Percentiles rank a stretch among this genome's conserved stretches.
Evolutionary conservation across 78 protist genomes (phyloP).

Genomic region (Neovahlkampfia damariscottae): DNA sequence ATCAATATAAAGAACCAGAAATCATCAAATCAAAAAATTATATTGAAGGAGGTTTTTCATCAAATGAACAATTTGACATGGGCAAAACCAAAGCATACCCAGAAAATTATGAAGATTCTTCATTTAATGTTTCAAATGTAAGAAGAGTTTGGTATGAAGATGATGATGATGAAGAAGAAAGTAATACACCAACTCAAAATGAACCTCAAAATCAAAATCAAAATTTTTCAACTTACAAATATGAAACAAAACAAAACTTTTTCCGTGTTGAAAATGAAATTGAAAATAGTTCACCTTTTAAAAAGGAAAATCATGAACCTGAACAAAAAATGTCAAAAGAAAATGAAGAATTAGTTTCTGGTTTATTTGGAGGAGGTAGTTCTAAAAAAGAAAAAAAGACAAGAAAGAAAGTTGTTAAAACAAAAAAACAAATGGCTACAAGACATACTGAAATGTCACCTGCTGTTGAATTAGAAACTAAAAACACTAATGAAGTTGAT

Average conservation of each 20-base stretch:
- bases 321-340: neutral
- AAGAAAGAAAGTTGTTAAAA: neutral
- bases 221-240: neutral
- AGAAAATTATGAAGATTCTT: neutral
- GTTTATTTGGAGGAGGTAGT: neutral
- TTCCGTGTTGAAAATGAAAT: no score
- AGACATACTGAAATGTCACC: neutral
- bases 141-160: neutral
- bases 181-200: neutral
- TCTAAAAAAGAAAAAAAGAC: neutral
- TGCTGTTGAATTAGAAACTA: neutral
- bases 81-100: neutral
- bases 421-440: neutral
- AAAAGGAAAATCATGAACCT: neutral
- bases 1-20: neutral
- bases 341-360: neutral
- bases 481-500: neutral
- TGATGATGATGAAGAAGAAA: neutral
- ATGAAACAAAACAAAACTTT: neutral
- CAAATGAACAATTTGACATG: neutral
- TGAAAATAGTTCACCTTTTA: neutral
- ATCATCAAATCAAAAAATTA: no score
- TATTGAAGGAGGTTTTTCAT: neutral
- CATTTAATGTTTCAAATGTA: neutral
- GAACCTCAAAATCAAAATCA: neutral